Conservation (phyloP, 176 grass and related monocot species). For the Canna indica region DNA sequence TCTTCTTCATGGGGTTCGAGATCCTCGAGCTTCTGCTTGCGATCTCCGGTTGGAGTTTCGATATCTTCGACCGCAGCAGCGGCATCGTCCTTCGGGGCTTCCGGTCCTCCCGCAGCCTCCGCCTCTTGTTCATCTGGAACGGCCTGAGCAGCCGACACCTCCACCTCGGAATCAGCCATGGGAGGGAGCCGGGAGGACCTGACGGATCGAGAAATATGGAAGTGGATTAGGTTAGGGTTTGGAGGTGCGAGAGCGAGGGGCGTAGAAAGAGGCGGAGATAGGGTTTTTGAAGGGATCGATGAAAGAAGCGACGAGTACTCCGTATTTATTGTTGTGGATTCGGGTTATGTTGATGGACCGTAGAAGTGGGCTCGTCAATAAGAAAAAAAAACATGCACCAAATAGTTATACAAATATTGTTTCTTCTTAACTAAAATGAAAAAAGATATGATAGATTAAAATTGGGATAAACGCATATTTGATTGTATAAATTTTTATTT, state of each 20-base stretch:
- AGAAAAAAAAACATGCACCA: no score
- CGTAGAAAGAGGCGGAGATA: no score
- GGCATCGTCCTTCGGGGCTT: constrained; percentile 3
- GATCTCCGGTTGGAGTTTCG: not conserved
- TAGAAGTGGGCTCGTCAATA: no score
- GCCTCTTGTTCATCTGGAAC: not conserved
- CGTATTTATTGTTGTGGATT: no score
- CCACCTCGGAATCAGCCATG: constrained; percentile 56
- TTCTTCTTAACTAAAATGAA: no score
- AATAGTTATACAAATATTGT: no score
- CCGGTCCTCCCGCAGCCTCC: constrained; percentile 20
- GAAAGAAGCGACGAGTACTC: not conserved
- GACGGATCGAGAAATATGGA: no score
- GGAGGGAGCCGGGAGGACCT: not conserved
- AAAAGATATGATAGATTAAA: no score
- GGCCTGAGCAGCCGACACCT: constrained; percentile 4
- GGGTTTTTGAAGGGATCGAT: constrained; percentile 1
- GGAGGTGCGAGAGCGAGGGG: not conserved
- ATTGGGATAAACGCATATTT: no score
- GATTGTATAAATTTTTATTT: no score
- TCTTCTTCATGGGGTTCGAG: not conserved
- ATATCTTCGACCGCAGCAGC: not conserved
- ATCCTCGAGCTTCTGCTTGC: constrained; percentile 21
- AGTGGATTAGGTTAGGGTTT: constrained; percentile 40
- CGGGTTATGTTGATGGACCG: no score